phyloP scores from a whole-genome alignment of 169 alveolate genomes.

The Plasmodium yoelii region DNA sequence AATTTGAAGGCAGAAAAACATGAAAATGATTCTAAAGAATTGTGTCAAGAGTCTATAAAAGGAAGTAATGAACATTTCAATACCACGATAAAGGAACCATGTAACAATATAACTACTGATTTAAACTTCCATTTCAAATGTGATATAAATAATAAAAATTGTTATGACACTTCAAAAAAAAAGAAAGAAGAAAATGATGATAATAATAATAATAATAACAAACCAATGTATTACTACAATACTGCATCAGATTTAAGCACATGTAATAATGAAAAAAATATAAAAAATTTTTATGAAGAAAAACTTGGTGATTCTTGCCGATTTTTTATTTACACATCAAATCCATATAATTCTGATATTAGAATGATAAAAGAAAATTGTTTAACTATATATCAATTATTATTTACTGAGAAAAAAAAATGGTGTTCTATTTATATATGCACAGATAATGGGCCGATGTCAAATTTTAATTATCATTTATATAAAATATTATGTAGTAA shows the following conservation, averaged over 20 bases:
- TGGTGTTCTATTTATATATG: conserved; percentile 63
- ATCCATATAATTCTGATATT: conserved; percentile 34
- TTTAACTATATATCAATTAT: conserved; percentile 38
- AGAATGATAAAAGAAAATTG: conserved; percentile 63
- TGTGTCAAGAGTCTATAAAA: background rate
- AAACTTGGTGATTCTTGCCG: conserved; percentile 33
- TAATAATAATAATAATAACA: background rate
- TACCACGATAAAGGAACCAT: no score
- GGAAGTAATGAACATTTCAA: background rate
- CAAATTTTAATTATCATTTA: conserved; percentile 68
- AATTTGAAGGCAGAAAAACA: background rate
- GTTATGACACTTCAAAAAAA: background rate
- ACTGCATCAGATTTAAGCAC: background rate
- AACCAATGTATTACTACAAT: background rate
- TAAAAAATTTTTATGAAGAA: conserved; percentile 35
- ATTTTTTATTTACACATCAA: conserved; percentile 43
- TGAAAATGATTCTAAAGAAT: conserved; percentile 1
- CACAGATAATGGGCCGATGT: conserved; percentile 65
- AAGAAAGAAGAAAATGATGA: background rate
- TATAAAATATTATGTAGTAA: conserved; percentile 54
- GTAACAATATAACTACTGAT: no score
- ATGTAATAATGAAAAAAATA: background rate
- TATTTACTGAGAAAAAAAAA: conserved; percentile 27
- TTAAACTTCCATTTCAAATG: no score
- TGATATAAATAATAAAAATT: background rate